These are phyloP conservation scores for Yamadazyma taylorii DNA, from an alignment of 1,139 yeast genomes.

Conservation along the genomic window DNA sequence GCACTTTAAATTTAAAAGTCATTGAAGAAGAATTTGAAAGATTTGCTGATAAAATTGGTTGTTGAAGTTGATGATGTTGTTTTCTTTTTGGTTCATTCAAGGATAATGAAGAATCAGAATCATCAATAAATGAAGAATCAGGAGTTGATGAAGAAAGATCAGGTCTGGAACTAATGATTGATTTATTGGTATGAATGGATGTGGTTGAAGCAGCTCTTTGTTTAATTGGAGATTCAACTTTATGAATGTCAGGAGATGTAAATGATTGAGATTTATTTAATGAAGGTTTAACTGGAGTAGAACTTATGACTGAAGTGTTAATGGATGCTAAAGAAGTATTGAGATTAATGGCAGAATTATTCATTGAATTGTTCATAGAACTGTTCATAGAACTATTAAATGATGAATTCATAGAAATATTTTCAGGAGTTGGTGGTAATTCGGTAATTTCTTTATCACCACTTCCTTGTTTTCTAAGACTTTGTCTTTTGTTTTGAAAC, in stretches of 20 bases:
- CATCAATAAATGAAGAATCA: conserved; percentile 20
- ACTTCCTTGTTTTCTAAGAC: conserved; percentile 56
- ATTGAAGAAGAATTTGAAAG: conserved; percentile 33
- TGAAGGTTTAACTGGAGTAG: conserved; percentile 24
- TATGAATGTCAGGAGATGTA: conserved; percentile 23
- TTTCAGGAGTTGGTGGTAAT: conserved; percentile 41
- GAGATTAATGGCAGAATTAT: conserved; percentile 10
- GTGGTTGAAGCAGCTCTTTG: conserved; percentile 23
- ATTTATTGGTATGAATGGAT: conserved; percentile 11
- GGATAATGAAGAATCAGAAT: conserved; percentile 23
- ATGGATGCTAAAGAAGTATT: conserved; percentile 16
- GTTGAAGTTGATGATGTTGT: too few relatives aligned
- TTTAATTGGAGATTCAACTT: conserved; percentile 22
- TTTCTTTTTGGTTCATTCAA: conserved; percentile 37
- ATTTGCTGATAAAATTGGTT: conserved; percentile 35
- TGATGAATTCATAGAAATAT: conserved; percentile 8
- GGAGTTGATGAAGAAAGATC: conserved; percentile 18
- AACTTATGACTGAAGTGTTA: conserved; percentile 19
- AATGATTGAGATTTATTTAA: conserved; percentile 29
- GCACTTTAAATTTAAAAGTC: conserved; percentile 36
- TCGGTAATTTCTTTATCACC: conserved; percentile 46
- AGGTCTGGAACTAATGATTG: conserved; percentile 6
- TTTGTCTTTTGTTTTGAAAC: conserved; percentile 95
- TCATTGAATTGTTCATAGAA: conserved; percentile 9
- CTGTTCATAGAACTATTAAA: conserved; percentile 4